Evolutionary conservation across 2,329 filamentous ascomycete species (phyloP).

Genomic region (Ceratocystis destructans): DNA sequence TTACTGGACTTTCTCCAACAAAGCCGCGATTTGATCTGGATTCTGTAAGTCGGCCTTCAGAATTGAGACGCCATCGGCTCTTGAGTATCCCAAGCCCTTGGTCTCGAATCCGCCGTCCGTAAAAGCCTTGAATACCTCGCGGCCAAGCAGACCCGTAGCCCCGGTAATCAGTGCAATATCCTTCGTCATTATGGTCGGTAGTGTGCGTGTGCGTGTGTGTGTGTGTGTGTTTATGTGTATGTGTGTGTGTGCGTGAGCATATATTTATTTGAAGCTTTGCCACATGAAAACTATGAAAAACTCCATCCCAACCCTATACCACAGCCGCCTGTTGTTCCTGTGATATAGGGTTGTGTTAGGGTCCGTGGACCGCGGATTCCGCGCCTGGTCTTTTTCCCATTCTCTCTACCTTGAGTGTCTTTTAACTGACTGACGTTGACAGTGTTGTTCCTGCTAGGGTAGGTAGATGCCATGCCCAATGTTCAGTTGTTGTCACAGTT

Average conservation of each 20-base stretch:
- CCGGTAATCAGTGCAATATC: slow-evolving; percentile 59
- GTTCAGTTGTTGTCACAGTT: background rate
- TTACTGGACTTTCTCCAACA: slow-evolving; percentile 43
- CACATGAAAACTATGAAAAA: background rate
- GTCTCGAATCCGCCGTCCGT: slow-evolving; percentile 41
- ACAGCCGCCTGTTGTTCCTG: too few relatives aligned
- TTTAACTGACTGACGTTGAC: too few relatives aligned
- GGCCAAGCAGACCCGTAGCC: slow-evolving; percentile 69
- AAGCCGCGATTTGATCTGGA: slow-evolving; percentile 33
- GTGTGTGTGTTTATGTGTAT: background rate
- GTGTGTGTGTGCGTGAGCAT: background rate
- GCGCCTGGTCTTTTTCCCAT: too few relatives aligned
- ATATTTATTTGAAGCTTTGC: background rate
- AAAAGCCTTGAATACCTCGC: slow-evolving; percentile 53
- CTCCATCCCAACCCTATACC: too few relatives aligned
- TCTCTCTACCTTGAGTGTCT: too few relatives aligned
- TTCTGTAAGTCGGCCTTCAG: slow-evolving; percentile 44
- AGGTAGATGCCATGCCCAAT: too few relatives aligned
- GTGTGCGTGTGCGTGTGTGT: background rate
- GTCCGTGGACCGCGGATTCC: too few relatives aligned
- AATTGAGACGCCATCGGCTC: slow-evolving; percentile 56
- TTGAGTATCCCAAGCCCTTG: slow-evolving; percentile 58
- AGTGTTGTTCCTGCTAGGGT: too few relatives aligned
- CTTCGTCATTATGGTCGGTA: background rate
- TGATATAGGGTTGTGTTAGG: too few relatives aligned